A percentile compares a stretch with the other conserved stretches of the same genome.
Evolutionary conservation across 768 basidiomycete species (phyloP).

Genomic region (Leccinum boreale): DNA sequence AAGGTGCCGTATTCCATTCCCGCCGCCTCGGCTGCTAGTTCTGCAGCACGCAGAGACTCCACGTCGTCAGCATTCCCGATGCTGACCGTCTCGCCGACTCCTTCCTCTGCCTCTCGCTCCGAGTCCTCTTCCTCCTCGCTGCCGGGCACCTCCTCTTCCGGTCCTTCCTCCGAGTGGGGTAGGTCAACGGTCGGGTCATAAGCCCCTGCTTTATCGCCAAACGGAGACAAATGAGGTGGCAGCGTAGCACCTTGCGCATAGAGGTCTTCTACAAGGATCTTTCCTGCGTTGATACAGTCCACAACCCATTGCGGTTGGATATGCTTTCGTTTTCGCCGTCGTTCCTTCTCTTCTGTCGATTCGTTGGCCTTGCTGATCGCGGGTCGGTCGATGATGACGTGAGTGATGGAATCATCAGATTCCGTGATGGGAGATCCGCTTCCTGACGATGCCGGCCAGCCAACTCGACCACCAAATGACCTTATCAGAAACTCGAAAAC

Average conservation of each 20-base stretch:
- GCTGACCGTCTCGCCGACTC: conserved; percentile 31
- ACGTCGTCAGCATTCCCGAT: conserved; percentile 48
- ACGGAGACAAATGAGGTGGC: conserved; percentile 95
- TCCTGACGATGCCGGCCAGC: conserved; percentile 83
- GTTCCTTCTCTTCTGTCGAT: conserved; percentile 56
- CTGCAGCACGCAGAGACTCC: conserved; percentile 76
- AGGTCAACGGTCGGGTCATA: conserved; percentile 59
- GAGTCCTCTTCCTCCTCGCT: conserved; percentile 30
- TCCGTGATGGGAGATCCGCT: conserved; percentile 78
- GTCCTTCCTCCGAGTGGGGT: conserved; percentile 14
- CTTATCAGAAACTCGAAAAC: conserved; percentile 94
- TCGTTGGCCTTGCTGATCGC: conserved; percentile 46
- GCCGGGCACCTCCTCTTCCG: conserved; percentile 28
- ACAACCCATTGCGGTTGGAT: conserved; percentile 98
- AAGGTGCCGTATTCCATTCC: conserved; percentile 80
- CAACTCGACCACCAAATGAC: conserved; percentile 87
- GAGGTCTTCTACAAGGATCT: conserved; percentile 77
- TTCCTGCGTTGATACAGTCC: conserved; percentile 89
- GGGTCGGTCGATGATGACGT: conserved; percentile 93
- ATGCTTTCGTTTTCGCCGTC: conserved; percentile 70
- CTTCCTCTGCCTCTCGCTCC: conserved; percentile 18
- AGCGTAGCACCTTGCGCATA: conserved; percentile 84
- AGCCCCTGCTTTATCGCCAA: conserved; percentile 76
- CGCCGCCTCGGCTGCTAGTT: conserved; percentile 87
- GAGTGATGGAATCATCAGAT: conserved; percentile 82